Evolutionary conservation across 805 yeast species (phyloP).

Genomic region (Ogataea philodendri): DNA sequence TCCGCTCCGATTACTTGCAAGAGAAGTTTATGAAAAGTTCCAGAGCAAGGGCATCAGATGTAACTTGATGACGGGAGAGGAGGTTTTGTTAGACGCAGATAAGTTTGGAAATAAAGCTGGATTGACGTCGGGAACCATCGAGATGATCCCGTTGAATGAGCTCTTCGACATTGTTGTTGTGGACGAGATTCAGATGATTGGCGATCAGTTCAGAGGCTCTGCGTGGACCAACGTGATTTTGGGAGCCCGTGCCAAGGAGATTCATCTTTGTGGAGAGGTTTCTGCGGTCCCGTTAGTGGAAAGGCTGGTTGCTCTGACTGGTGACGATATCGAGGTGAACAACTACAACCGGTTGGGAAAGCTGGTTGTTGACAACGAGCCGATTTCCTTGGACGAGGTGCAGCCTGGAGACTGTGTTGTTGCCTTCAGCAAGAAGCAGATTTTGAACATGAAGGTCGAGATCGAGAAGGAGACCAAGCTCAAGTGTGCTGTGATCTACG

Average conservation of each 20-base stretch:
- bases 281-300: slow-evolving; percentile 70
- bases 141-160: slow-evolving; percentile 74
- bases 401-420: slow-evolving; percentile 85
- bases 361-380: slow-evolving; percentile 50
- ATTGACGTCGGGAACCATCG: slow-evolving; percentile 85
- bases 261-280: slow-evolving; percentile 93
- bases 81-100: slow-evolving; percentile 70
- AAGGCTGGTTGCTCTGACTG: slow-evolving; percentile 61
- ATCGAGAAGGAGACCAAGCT: slow-evolving; percentile 63
- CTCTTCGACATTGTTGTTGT: slow-evolving; percentile 83
- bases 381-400: slow-evolving; percentile 41
- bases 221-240: slow-evolving; percentile 93
- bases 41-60: slow-evolving; percentile 64
- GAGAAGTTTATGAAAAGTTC: slow-evolving; percentile 87
- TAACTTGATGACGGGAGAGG: slow-evolving; percentile 94
- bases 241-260: slow-evolving; percentile 80
- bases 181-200: slow-evolving; percentile 96
- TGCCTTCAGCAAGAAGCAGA: slow-evolving; percentile 74
- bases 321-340: slow-evolving; percentile 74
- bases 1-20: slow-evolving; percentile 83
- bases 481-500: slow-evolving; percentile 87
- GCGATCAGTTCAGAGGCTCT: slow-evolving; percentile 75
- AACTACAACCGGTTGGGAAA: slow-evolving; percentile 74
- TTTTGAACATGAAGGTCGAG: slow-evolving; percentile 62
- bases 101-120: slow-evolving; percentile 69